These are phyloP conservation scores for Martiniozyma abietophila DNA, from an alignment of 805 yeast genomes.

Conservation along the genomic window DNA sequence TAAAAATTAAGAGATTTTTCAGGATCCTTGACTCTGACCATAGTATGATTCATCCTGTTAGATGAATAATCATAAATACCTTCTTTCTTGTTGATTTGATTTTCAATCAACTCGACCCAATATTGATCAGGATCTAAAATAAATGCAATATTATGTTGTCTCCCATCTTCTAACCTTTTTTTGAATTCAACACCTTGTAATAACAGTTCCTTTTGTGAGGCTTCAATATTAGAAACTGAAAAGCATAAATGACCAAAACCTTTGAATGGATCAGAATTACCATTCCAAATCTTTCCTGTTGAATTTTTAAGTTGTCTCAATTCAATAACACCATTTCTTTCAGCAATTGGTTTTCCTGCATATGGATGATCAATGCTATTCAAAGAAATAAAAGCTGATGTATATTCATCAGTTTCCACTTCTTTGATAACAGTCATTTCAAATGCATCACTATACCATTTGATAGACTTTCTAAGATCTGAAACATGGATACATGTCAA, in stretches of 20 bases:
- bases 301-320: constrained; percentile 67
- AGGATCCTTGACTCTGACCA: constrained; percentile 90
- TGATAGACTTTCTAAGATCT: constrained; percentile 64
- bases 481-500: constrained; percentile 76
- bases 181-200: constrained; percentile 62
- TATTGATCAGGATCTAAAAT: constrained; percentile 94
- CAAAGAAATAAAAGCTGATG: constrained; percentile 60
- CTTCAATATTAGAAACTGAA: constrained; percentile 70
- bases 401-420: constrained; percentile 47
- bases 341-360: constrained; percentile 30
- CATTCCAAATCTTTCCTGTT: constrained; percentile 53
- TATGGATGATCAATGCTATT: constrained; percentile 35
- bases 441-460: constrained; percentile 65
- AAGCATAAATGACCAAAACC: constrained; percentile 95
- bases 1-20: constrained; percentile 68
- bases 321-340: constrained; percentile 65
- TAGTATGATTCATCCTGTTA: constrained; percentile 71
- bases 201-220: constrained; percentile 49
- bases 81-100: constrained; percentile 34
- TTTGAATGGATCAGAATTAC: constrained; percentile 74
- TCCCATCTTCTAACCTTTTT: constrained; percentile 80
- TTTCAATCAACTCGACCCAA: constrained; percentile 86
- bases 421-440: constrained; percentile 57
- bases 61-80: constrained; percentile 30
- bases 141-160: constrained; percentile 89